phyloP scores from a whole-genome alignment of 2,329 filamentous ascomycete species.

The Cladosporium sp. region DNA sequence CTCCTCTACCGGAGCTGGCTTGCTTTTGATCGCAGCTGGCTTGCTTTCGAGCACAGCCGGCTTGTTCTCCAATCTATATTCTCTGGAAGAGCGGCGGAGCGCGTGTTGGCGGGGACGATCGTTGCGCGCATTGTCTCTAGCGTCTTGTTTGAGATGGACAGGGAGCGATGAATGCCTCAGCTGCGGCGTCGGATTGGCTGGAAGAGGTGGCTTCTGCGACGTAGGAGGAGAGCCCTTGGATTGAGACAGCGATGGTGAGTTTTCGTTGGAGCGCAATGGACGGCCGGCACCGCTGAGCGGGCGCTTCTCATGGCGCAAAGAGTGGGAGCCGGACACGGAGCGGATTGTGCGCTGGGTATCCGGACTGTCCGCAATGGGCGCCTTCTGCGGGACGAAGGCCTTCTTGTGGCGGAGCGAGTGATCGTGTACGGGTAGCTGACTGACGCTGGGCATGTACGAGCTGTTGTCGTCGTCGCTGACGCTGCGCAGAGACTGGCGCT shows the following conservation, averaged over 20 bases:
- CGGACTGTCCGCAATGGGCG: not conserved
- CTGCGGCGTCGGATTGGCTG: not conserved
- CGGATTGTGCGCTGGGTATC: not conserved
- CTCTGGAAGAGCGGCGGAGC: conserved; percentile 4
- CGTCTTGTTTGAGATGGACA: not conserved
- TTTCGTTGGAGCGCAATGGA: conserved; percentile 4
- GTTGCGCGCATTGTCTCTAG: not conserved
- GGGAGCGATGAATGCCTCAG: conserved; percentile 7
- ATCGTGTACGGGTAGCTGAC: not conserved
- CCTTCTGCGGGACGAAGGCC: not conserved
- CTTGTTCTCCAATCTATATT: conserved; percentile 7
- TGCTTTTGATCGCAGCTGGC: not conserved
- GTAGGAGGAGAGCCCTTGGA: not conserved
- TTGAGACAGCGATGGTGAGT: not conserved
- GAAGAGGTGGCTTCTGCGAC: not conserved
- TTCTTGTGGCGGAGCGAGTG: conserved; percentile 1
- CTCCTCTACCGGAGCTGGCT: not conserved
- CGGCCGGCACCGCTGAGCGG: conserved; percentile 6
- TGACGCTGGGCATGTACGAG: conserved; percentile 1
- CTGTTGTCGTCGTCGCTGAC: conserved; percentile 9
- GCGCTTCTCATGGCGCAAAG: conserved; percentile 9
- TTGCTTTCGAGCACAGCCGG: not conserved
- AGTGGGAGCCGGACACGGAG: conserved; percentile 7
- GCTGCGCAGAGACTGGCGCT: conserved; percentile 10
- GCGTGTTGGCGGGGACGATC: not conserved